These are phyloP conservation scores for Kernera saxatilis DNA, from an alignment of 345 rosid genomes.

Conservation along the genomic window DNA sequence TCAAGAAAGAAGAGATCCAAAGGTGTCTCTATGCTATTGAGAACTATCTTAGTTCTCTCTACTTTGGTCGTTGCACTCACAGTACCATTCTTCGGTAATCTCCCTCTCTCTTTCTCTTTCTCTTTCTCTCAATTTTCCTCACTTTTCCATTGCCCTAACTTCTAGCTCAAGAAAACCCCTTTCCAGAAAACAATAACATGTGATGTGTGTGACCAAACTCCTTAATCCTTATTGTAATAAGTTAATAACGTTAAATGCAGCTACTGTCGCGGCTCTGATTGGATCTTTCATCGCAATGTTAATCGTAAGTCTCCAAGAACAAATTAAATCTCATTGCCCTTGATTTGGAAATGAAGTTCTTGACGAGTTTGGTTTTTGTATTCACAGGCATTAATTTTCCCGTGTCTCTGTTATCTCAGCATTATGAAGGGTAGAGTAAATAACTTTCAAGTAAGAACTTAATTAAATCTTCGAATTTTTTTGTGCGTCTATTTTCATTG, in stretches of 20 bases:
- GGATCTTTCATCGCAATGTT: conserved; percentile 75
- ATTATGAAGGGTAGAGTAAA: conserved; percentile 38
- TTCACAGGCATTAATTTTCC: conserved; percentile 59
- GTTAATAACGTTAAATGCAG: conserved; percentile 33
- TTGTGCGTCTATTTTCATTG: not conserved
- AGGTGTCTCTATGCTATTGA: conserved; percentile 38
- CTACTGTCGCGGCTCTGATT: conserved; percentile 52
- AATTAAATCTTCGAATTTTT: not conserved
- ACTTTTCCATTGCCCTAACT: conserved; percentile 37
- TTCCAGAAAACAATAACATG: not conserved
- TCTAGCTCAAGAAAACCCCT: not conserved
- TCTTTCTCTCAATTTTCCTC: too few relatives aligned
- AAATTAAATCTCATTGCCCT: not conserved
- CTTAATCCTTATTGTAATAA: too few relatives aligned
- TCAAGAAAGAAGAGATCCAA: conserved; percentile 34
- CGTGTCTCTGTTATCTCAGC: conserved; percentile 61
- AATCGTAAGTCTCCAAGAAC: conserved; percentile 40
- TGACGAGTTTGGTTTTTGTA: not conserved
- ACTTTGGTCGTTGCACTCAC: conserved; percentile 59
- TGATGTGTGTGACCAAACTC: not conserved
- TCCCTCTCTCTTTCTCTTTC: conserved; percentile 41
- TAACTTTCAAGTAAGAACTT: conserved; percentile 44
- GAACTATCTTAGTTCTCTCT: conserved; percentile 55
- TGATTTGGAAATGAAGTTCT: not conserved
- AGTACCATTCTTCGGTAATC: conserved; percentile 70